Percentiles rank a stretch among this genome's conserved stretches.
Evolutionary conservation across 163 green algal genomes (phyloP).

Genomic region (Prototheca wickerhamii): DNA sequence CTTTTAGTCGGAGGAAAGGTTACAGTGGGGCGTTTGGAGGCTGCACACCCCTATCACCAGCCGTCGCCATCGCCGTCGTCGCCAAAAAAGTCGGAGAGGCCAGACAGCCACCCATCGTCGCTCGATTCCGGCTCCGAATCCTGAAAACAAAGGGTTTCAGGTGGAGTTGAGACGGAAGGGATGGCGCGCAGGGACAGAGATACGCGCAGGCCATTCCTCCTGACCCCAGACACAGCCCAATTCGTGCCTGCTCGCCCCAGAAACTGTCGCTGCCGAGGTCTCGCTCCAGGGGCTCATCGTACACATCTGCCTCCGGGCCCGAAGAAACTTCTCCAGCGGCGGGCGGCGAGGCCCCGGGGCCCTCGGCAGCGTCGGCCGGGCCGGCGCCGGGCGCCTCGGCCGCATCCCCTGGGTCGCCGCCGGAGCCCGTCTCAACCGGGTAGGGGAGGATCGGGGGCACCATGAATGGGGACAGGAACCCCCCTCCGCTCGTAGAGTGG

Average conservation of each 20-base stretch:
- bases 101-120: no score
- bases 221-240: not conserved
- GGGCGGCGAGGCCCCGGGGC: not conserved
- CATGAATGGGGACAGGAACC: slow-evolving; percentile 24
- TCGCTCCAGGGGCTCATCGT: slow-evolving; percentile 24
- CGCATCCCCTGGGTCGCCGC: slow-evolving; percentile 2
- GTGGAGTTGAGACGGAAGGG: no score
- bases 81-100: no score
- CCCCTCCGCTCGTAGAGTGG: slow-evolving; percentile 39
- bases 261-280: slow-evolving; percentile 24
- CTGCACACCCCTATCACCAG: no score
- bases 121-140: no score
- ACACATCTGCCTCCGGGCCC: not conserved
- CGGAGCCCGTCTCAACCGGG: slow-evolving; percentile 4
- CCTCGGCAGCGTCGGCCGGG: not conserved
- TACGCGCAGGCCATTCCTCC: no score
- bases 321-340: not conserved
- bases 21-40: no score
- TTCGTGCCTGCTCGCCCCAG: not conserved
- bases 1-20: no score
- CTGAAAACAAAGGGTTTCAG: no score
- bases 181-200: no score
- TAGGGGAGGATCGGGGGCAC: slow-evolving; percentile 36
- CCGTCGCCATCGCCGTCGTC: no score
- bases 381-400: slow-evolving; percentile 3